Evolutionary conservation across 352 stramenopile genomes (phyloP).

Genomic region (Blastocystis sp.): DNA sequence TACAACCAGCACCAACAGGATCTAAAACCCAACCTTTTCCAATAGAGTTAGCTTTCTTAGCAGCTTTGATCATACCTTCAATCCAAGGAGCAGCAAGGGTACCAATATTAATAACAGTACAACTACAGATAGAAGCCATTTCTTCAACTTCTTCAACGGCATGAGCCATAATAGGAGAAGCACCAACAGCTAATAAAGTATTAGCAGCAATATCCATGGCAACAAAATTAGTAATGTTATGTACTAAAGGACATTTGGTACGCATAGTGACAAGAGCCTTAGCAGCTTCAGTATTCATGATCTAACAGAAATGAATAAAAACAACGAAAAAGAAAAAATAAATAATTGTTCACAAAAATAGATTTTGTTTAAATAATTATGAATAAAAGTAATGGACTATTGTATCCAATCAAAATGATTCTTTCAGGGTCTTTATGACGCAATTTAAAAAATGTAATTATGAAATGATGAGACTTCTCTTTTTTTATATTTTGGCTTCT

Average conservation of each 20-base stretch:
- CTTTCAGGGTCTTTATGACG: too few species aligned
- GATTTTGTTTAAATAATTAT: too few species aligned
- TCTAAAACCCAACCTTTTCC: conserved; percentile 35
- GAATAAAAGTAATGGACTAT: too few species aligned
- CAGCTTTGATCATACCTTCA: conserved; percentile 29
- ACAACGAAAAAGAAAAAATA: too few species aligned
- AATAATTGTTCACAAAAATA: too few species aligned
- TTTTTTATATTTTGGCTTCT: too few species aligned
- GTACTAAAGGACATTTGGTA: conserved; percentile 16
- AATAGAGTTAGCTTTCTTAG: conserved; percentile 24
- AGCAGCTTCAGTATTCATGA: conserved; percentile 18
- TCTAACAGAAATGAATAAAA: too few species aligned
- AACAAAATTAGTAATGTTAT: conserved; percentile 36
- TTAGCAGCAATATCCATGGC: conserved; percentile 37
- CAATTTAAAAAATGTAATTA: too few species aligned
- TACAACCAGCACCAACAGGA: conserved; percentile 29
- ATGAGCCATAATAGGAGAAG: conserved; percentile 34
- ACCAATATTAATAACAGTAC: conserved; percentile 32
- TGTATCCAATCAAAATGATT: too few species aligned
- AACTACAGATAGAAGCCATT: conserved; percentile 30
- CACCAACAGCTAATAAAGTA: conserved; percentile 29
- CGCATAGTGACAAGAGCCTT: conserved; percentile 28
- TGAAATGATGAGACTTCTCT: too few species aligned
- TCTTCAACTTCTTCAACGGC: conserved; percentile 32
- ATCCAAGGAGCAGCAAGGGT: conserved; percentile 24